Conservation (phyloP, 106 monocot species). For the Cymbidium sinense region DNA sequence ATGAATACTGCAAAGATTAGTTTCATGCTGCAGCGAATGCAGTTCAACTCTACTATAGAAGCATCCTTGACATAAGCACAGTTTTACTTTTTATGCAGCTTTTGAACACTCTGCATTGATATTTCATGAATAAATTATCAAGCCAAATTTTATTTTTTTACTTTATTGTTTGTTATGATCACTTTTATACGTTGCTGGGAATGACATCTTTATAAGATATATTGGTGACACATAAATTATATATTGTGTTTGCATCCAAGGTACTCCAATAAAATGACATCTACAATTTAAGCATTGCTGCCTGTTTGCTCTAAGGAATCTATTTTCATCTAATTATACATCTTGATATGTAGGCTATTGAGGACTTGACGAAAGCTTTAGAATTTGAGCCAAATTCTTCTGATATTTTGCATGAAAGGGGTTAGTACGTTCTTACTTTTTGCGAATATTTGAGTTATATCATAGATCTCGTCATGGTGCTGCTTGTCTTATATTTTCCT, state of each 20-base stretch:
- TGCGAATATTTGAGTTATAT: background rate
- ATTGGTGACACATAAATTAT: background rate
- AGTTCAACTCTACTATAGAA: background rate
- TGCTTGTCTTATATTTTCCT: background rate
- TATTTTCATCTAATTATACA: background rate
- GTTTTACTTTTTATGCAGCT: background rate
- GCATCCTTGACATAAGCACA: background rate
- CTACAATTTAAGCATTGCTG: constrained; percentile 4
- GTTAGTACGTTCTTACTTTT: constrained; percentile 29
- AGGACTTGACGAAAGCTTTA: constrained; percentile 81
- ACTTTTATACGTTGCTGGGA: background rate
- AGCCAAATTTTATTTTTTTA: background rate
- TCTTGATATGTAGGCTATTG: constrained; percentile 60
- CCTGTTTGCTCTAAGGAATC: background rate
- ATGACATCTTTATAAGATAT: background rate
- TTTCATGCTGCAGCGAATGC: background rate
- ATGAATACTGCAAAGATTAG: background rate
- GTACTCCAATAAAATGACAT: background rate
- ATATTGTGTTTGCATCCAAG: background rate
- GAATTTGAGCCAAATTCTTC: constrained; percentile 81
- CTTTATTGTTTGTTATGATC: background rate
- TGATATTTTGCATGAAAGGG: constrained; percentile 95
- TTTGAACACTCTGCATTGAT: background rate
- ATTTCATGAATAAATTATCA: background rate
- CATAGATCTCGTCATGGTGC: background rate